Evolutionary conservation across 495 filamentous ascomycete genomes (phyloP).

Genomic region (Penicillium salamii): DNA sequence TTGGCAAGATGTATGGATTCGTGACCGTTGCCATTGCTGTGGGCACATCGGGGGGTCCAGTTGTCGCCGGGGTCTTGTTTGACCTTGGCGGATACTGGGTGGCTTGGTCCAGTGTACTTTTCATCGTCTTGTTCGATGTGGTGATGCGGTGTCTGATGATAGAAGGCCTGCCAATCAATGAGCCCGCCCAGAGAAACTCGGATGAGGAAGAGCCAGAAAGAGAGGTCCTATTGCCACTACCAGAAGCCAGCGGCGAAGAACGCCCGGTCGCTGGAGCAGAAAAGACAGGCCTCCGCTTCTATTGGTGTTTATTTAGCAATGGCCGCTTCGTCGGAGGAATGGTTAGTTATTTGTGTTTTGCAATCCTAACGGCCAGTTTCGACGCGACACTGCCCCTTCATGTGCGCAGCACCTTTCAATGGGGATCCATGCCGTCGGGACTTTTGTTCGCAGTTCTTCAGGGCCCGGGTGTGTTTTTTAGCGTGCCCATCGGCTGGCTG

Average conservation of each 20-base stretch:
- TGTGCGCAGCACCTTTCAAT: constrained; percentile 17
- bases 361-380: constrained; percentile 24
- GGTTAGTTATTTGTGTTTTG: constrained; percentile 10
- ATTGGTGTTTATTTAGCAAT: constrained; percentile 14
- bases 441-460: constrained; percentile 23
- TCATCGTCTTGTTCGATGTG: constrained; percentile 19
- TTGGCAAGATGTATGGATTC: constrained; percentile 20
- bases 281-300: constrained; percentile 7
- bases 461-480: constrained; percentile 20
- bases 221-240: not conserved
- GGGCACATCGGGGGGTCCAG: constrained; percentile 23
- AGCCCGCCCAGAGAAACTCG: not conserved
- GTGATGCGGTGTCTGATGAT: constrained; percentile 25
- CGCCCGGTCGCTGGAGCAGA: not conserved
- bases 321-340: constrained; percentile 12
- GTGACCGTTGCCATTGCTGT: constrained; percentile 15
- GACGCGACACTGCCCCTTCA: constrained; percentile 31
- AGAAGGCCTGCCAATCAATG: constrained; percentile 10
- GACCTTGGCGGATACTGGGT: constrained; percentile 26
- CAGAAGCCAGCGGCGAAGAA: not conserved
- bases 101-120: constrained; percentile 24
- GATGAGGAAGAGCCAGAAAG: not conserved
- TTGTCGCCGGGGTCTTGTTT: constrained; percentile 21
- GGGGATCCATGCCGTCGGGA: constrained; percentile 17
- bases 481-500: constrained; percentile 24